Percentiles rank a stretch among this genome's conserved stretches.
phyloP scores from a whole-genome alignment of 2,329 filamentous ascomycete genomes.

The Cladosporium sp. region DNA sequence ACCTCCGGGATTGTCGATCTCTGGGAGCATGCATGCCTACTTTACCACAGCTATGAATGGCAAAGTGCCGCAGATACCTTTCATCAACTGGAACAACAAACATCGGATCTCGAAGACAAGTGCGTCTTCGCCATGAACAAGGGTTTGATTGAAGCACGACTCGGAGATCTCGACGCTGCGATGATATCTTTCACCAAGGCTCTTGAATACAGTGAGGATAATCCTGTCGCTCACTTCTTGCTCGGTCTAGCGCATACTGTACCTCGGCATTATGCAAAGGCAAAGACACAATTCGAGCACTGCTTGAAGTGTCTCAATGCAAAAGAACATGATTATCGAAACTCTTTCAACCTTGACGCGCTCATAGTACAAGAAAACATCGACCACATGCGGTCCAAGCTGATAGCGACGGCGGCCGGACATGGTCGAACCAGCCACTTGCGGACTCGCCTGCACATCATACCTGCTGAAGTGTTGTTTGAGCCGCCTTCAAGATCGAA shows the following conservation, averaged over 20 bases:
- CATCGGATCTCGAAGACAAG: constrained; percentile 24
- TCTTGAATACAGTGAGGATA: constrained; percentile 24
- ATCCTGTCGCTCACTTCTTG: constrained; percentile 34
- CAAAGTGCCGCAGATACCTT: constrained; percentile 35
- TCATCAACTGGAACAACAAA: constrained; percentile 26
- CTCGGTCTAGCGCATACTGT: constrained; percentile 35
- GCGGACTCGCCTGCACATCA: constrained; percentile 10
- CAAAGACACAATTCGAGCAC: constrained; percentile 29
- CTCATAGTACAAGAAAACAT: constrained; percentile 24
- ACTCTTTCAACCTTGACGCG: constrained; percentile 28
- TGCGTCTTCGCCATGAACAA: constrained; percentile 34
- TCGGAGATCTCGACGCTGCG: constrained; percentile 35
- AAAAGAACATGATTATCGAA: constrained; percentile 22
- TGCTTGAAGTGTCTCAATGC: constrained; percentile 26
- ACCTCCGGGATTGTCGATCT: constrained; percentile 29
- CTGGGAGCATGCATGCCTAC: constrained; percentile 39
- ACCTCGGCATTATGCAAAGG: constrained; percentile 26
- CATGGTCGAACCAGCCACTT: neutral
- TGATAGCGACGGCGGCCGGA: neutral
- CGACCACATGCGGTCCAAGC: constrained; percentile 11
- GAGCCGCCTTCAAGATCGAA: constrained; percentile 25
- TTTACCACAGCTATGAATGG: constrained; percentile 39
- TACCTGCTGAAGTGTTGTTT: constrained; percentile 34
- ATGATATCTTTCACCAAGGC: constrained; percentile 29
- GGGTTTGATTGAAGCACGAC: constrained; percentile 34